phyloP scores from a whole-genome alignment of 2,329 filamentous ascomycete species.

The Apiospora malaysiana region DNA sequence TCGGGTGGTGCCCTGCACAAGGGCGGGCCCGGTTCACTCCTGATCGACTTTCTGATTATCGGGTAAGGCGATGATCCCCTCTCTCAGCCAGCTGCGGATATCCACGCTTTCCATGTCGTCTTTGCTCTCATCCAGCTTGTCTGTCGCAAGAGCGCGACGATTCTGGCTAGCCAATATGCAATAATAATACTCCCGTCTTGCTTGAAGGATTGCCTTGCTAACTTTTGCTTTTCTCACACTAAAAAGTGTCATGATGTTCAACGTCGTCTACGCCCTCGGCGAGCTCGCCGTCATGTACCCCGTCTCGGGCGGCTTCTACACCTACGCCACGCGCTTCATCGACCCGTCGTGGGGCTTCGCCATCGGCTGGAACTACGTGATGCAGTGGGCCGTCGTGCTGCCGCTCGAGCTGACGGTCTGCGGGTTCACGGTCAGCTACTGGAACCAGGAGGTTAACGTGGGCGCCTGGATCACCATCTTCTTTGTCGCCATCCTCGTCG shows the following conservation, averaged over 20 bases:
- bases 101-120: not conserved
- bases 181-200: no score
- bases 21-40: conserved; percentile 51
- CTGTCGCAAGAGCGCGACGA: not conserved
- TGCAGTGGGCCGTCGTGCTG: conserved; percentile 55
- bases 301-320: conserved; percentile 58
- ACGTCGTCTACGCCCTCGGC: conserved; percentile 65
- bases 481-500: conserved; percentile 53
- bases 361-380: conserved; percentile 52
- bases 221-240: not conserved
- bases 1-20: conserved; percentile 56
- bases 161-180: not conserved
- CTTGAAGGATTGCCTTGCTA: not conserved
- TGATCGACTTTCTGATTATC: conserved; percentile 60
- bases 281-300: conserved; percentile 58
- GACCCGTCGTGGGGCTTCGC: conserved; percentile 55
- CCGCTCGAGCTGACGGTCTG: conserved; percentile 57
- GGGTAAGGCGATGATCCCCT: conserved; percentile 37
- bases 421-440: conserved; percentile 54
- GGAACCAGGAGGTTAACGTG: conserved; percentile 50
- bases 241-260: conserved; percentile 63
- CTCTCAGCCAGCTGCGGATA: not conserved
- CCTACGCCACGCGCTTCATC: conserved; percentile 56
- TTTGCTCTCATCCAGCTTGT: not conserved
- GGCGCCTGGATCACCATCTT: conserved; percentile 65